A percentile compares a stretch with the other conserved stretches of the same genome.
These are phyloP conservation scores for Saccharomycopsis phalli DNA, from an alignment of 1,139 yeast genomes.

Conservation along the genomic window DNA sequence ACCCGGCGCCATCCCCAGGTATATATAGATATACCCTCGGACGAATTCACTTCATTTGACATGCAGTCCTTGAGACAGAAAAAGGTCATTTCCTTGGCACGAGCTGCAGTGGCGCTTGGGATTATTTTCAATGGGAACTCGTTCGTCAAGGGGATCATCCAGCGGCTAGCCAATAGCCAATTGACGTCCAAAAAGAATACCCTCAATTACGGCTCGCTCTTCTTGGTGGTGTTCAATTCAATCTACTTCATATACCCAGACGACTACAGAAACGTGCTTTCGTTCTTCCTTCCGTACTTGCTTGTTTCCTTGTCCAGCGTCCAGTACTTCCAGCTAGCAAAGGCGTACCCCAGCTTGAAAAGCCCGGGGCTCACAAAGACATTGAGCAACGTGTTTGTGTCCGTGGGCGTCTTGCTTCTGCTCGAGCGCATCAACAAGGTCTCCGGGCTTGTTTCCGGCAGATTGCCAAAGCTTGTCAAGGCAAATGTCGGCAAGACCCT, in stretches of 20 bases:
- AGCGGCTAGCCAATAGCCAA: not conserved
- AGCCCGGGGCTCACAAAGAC: not conserved
- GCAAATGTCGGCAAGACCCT: not conserved
- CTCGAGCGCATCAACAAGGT: not conserved
- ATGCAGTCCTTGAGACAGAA: not conserved
- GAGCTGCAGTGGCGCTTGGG: not conserved
- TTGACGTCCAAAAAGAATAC: slow-evolving; percentile 4
- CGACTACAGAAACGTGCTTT: slow-evolving; percentile 2
- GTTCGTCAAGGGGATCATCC: slow-evolving; percentile 1
- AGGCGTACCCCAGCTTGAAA: not conserved
- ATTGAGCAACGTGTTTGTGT: not conserved
- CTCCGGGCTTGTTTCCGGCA: not conserved
- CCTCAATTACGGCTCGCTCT: slow-evolving; percentile 9
- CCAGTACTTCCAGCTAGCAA: slow-evolving; percentile 4
- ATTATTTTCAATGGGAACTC: slow-evolving; percentile 6
- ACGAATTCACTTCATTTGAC: not conserved
- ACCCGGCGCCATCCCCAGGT: too few species aligned
- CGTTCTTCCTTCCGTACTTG: slow-evolving; percentile 2
- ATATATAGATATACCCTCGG: too few species aligned
- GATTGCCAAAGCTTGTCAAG: not conserved
- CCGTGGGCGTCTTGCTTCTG: not conserved
- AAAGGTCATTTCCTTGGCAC: not conserved
- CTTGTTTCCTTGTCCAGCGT: slow-evolving; percentile 6
- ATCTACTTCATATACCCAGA: slow-evolving; percentile 14
- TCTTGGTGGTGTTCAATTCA: slow-evolving; percentile 5